Evolutionary conservation across 768 basidiomycete species (phyloP), one percentile per base, ranked within the genome.

Genomic region (Pulveroboletus sp.): DNA sequence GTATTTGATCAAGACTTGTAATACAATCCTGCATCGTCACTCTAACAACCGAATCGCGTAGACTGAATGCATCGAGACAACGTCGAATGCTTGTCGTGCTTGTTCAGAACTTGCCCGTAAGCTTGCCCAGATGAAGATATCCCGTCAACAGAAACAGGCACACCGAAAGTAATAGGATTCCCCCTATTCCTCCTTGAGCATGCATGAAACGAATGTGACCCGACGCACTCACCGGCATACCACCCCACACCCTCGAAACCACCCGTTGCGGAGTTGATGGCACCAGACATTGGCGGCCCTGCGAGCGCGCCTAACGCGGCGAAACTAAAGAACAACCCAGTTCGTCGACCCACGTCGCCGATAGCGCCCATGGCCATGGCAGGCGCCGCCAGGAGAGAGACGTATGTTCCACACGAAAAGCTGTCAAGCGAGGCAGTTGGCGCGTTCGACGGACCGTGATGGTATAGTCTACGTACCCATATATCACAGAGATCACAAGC

Each of bases 201-300:
- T 3, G 10, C 13, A 32, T 6, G 10, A 13, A 13, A 6, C 1
- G 0, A 32, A 8, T 31, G 1, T 12, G 3, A 29, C 38, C 11
- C 17, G 17, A 29, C 38, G 45, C 19, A 45, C 62, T 42, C 19
- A 63, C 69, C 68, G 37, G 80, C 80, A 53, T 77, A 83, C 50
- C 56, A 68, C 7, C 70, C 65, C 2, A 67, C 59, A 7, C 4
- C 56, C 29, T 47, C 29, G 27, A 67, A 90, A 1, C 75, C 75
- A 5, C 76, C 77, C 2, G 81, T 78, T 1, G 75, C 71, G 0
- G 64, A 64, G 46, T 76, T 74, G 55, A 89, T 85, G 0, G 82
- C 82, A 1, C 87, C 87, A 10, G 85, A 85, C 49, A 88, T 85
- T 0, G 87, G 87, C 4, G 85, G 84, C 0, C 87, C 87, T 0